A percentile compares a stretch with the other conserved stretches of the same genome.
These are phyloP conservation scores for Malus sylvestris DNA, from an alignment of 306 rosid genomes.

Conservation along the genomic window DNA sequence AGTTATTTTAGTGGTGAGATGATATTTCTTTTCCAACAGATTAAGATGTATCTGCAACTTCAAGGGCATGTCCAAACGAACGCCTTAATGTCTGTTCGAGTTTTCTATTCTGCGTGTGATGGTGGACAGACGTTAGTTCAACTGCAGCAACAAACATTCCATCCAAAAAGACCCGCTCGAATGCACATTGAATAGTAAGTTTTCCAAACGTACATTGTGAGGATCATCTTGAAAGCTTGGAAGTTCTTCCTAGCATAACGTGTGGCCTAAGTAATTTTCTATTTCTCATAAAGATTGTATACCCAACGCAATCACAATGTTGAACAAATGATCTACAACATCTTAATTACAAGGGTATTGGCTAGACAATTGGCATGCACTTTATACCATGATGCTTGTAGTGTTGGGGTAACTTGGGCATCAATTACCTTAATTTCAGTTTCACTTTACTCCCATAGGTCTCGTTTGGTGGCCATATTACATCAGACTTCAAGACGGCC, in stretches of 20 bases:
- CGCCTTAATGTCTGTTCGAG: background rate
- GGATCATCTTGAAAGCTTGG: no score
- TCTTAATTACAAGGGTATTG: background rate
- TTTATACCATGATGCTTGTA: background rate
- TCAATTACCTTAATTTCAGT: background rate
- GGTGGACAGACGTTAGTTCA: background rate
- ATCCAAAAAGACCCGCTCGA: no score
- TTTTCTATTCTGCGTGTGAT: background rate
- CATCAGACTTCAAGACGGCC: no score
- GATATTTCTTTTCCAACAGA: background rate
- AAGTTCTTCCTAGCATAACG: no score
- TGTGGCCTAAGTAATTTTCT: background rate
- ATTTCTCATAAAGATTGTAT: background rate
- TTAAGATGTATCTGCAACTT: background rate
- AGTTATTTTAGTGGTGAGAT: background rate
- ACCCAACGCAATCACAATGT: background rate
- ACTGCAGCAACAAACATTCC: background rate
- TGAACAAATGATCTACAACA: background rate
- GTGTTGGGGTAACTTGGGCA: background rate
- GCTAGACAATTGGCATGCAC: background rate
- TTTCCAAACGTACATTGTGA: no score
- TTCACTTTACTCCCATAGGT: no score
- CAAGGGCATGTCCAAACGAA: background rate
- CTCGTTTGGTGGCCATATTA: no score
- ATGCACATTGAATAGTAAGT: background rate